These are phyloP conservation scores for Penicillium polonicum DNA, from an alignment of 2,329 filamentous ascomycete species.

Conservation along the genomic window DNA sequence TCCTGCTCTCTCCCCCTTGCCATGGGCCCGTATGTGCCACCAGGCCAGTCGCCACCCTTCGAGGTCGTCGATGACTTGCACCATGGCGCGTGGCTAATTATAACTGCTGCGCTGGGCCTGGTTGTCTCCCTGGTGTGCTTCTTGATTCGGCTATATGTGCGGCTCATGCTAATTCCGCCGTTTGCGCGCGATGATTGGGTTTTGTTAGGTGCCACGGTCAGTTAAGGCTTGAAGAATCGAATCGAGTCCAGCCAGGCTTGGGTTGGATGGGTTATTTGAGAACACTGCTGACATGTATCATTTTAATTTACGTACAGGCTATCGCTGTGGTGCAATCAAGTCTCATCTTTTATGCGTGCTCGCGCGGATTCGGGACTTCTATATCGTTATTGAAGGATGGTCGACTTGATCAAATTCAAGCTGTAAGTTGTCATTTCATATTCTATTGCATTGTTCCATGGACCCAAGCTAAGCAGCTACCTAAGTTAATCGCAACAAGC, in stretches of 20 bases:
- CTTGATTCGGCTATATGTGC: slow-evolving; percentile 39
- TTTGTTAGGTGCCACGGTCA: slow-evolving; percentile 35
- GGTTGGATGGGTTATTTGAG: neutral
- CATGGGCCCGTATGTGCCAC: slow-evolving; percentile 34
- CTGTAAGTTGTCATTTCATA: slow-evolving; percentile 21
- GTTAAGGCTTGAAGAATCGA: neutral
- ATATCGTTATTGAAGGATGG: slow-evolving; percentile 26
- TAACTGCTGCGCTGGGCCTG: slow-evolving; percentile 40
- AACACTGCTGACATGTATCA: neutral
- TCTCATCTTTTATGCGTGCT: slow-evolving; percentile 32
- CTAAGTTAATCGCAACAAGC: slow-evolving; percentile 34
- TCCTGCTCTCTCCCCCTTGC: slow-evolving; percentile 5
- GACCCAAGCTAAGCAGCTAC: neutral
- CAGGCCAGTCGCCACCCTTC: slow-evolving; percentile 38
- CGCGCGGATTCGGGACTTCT: slow-evolving; percentile 36
- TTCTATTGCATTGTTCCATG: neutral
- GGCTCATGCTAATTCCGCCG: slow-evolving; percentile 32
- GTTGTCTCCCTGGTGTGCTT: slow-evolving; percentile 37
- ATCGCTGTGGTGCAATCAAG: slow-evolving; percentile 34
- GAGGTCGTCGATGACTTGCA: slow-evolving; percentile 42
- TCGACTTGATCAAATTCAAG: slow-evolving; percentile 29
- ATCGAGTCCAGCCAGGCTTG: neutral
- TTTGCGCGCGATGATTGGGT: slow-evolving; percentile 38
- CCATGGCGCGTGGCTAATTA: slow-evolving; percentile 42
- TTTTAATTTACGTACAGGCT: slow-evolving; percentile 14